A percentile compares a stretch with the other conserved stretches of the same genome.
Conservation (phyloP, 148 eudicot genomes). For the Rheum nobile region DNA sequence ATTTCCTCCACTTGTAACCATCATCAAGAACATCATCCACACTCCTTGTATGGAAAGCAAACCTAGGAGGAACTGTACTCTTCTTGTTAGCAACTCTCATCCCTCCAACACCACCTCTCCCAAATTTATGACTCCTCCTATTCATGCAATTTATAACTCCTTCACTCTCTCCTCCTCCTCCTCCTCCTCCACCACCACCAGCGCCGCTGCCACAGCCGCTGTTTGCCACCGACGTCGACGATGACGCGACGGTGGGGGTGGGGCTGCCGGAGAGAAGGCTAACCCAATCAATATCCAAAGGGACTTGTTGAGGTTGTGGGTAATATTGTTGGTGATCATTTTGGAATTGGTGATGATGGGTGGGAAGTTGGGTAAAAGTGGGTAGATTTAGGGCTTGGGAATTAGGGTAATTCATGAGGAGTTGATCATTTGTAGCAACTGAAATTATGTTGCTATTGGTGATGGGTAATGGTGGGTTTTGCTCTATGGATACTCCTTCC, state of each 20-base stretch:
- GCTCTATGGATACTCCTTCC: constrained; percentile 2
- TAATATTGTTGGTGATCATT: not conserved
- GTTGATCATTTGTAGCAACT: not conserved
- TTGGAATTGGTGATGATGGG: constrained; percentile 1
- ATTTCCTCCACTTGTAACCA: constrained; percentile 83
- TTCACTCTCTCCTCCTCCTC: not conserved
- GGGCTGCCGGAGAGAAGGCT: constrained; percentile 23
- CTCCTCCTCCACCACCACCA: not conserved
- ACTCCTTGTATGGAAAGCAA: constrained; percentile 79
- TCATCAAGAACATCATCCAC: constrained; percentile 84
- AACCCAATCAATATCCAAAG: constrained; percentile 53
- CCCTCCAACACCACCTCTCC: constrained; percentile 9
- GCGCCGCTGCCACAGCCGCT: not conserved
- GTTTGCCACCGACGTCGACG: constrained; percentile 17
- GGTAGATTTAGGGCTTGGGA: not conserved
- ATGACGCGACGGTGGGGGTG: constrained; percentile 8
- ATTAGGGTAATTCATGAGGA: constrained; percentile 6
- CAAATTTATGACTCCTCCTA: not conserved
- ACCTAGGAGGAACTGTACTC: constrained; percentile 51
- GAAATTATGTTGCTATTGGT: constrained; percentile 14
- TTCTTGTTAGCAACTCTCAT: constrained; percentile 23
- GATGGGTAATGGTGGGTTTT: constrained; percentile 11
- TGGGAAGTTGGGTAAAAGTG: not conserved
- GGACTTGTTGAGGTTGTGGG: constrained; percentile 10
- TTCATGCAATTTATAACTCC: not conserved